These are phyloP conservation scores for Apostasia ramifera DNA, from an alignment of 106 monocot species.

Conservation along the genomic window DNA sequence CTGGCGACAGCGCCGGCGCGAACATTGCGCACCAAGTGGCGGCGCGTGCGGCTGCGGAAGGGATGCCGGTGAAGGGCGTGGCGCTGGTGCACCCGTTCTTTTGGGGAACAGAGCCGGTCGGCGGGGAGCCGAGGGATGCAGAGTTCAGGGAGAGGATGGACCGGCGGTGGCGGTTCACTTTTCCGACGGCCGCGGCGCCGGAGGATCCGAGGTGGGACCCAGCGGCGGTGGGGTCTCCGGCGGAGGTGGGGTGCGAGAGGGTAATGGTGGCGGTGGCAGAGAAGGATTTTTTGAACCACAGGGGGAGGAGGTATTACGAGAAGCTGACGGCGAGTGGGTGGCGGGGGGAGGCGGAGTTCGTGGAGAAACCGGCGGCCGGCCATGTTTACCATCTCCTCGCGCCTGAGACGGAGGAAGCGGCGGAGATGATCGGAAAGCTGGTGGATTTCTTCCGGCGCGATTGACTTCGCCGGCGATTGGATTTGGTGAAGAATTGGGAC, in stretches of 20 bases:
- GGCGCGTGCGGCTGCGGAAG: slow-evolving; percentile 9
- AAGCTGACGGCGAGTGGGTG: background rate
- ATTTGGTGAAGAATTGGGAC: too few species aligned
- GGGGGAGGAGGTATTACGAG: slow-evolving; percentile 11
- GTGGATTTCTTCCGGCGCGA: slow-evolving; percentile 1
- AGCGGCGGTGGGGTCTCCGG: slow-evolving; percentile 6
- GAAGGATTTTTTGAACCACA: slow-evolving; percentile 1
- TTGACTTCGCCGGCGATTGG: background rate
- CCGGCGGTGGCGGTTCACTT: slow-evolving; percentile 26
- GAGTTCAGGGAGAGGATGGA: slow-evolving; percentile 14
- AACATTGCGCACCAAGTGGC: slow-evolving; percentile 36
- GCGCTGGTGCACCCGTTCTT: slow-evolving; percentile 14
- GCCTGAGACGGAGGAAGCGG: background rate
- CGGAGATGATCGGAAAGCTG: background rate
- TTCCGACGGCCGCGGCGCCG: slow-evolving; percentile 8
- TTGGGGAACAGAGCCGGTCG: slow-evolving; percentile 28
- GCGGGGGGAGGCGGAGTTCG: slow-evolving; percentile 9
- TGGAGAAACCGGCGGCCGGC: background rate
- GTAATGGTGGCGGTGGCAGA: slow-evolving; percentile 12
- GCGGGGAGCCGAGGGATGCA: slow-evolving; percentile 23
- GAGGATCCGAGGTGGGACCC: slow-evolving; percentile 37
- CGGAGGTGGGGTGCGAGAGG: slow-evolving; percentile 13
- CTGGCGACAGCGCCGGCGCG: slow-evolving; percentile 49
- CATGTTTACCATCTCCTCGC: slow-evolving; percentile 6
- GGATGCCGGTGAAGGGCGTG: slow-evolving; percentile 4